Percentiles rank a stretch among this genome's conserved stretches.
Evolutionary conservation across 176 grass and related monocot species (phyloP).

Genomic region (Oryza australiensis): DNA sequence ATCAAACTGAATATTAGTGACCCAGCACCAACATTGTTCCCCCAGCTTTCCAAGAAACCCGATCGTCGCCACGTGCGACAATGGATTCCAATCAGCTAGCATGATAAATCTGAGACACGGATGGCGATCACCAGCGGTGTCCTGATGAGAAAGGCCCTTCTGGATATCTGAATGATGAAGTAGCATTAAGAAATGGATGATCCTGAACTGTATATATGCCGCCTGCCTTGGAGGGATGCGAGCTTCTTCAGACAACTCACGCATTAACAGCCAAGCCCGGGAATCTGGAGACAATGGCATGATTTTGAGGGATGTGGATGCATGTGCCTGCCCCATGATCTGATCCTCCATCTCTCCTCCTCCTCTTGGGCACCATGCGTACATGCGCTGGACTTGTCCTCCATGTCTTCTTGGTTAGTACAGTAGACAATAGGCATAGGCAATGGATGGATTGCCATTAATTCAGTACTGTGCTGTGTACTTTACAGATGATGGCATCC

Average conservation of each 20-base stretch:
- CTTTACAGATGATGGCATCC: background rate
- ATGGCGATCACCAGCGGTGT: constrained; percentile 23
- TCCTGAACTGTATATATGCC: constrained; percentile 42
- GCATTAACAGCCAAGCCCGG: constrained; percentile 50
- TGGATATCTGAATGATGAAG: constrained; percentile 10
- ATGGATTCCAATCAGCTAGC: constrained; percentile 11
- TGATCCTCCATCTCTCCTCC: constrained; percentile 32
- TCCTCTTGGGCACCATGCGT: background rate
- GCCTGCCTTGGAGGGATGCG: constrained; percentile 32
- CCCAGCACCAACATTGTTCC: constrained; percentile 22
- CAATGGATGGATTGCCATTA: constrained; percentile 28
- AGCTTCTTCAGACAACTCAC: constrained; percentile 45
- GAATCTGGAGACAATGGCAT: constrained; percentile 59
- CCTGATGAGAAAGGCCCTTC: constrained; percentile 23
- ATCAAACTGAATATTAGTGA: constrained; percentile 29
- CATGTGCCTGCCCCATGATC: constrained; percentile 43
- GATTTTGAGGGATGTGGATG: constrained; percentile 39
- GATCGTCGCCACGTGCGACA: constrained; percentile 40
- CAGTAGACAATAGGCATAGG: constrained; percentile 7
- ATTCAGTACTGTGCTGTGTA: constrained; percentile 16
- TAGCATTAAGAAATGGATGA: constrained; percentile 21
- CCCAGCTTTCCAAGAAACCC: constrained; percentile 38
- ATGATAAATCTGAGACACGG: background rate
- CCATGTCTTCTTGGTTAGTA: constrained; percentile 28
- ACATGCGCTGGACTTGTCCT: constrained; percentile 46